Evolutionary conservation across 2,329 filamentous ascomycete genomes (phyloP), one percentile per base, ranked within the genome.

Genomic region (Coniochaeta sp.): DNA sequence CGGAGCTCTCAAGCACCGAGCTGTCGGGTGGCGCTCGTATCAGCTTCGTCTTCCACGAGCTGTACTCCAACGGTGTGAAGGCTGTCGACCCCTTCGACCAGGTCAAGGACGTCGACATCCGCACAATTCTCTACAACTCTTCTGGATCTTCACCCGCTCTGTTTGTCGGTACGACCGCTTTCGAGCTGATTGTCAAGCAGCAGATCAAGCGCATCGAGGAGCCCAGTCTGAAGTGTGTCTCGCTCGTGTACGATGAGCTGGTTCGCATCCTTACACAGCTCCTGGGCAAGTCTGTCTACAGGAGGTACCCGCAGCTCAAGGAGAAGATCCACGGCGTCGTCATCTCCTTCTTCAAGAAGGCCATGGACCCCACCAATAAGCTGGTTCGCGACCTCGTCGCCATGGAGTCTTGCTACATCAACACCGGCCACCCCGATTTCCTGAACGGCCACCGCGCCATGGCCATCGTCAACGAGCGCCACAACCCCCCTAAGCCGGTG

Each of bases 331-430:
- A 99, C 68, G 77, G 78, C 12, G 91, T 96, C 13, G 92, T 97
- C 49, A 94, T 99, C 60, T 65, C 76, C 9, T 99, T 99, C 72
- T 97, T 96, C 79, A 97, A 97, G 75, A 96, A 95, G 75, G 86
- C 90, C 51, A 96, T 97, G 89, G 91, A 96, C 51, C 94, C 94
- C 6, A 96, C 94, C 32, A 97, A 96, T 76, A 97, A 97, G 78
- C 81, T 99, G 47, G 94, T 99, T 52, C 85, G 75, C 63, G 94
- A 99, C 66, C 79, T 99, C 35, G 92, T 99, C 24, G 74, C 86
- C 9, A 99, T 99, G 94, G 94, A 99, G 70, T 75, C 91, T 13
- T 95, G 89, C 74, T 99, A 99, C 69, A 87, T 99, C 77, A 99
- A 99, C 75, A 99, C 95, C 27, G 94, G 91, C 9, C 95, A 99